Base-by-base conservation (phyloP, 2,329 filamentous ascomycete genomes). In the Paecilomyces dactylethromorphus region DNA sequence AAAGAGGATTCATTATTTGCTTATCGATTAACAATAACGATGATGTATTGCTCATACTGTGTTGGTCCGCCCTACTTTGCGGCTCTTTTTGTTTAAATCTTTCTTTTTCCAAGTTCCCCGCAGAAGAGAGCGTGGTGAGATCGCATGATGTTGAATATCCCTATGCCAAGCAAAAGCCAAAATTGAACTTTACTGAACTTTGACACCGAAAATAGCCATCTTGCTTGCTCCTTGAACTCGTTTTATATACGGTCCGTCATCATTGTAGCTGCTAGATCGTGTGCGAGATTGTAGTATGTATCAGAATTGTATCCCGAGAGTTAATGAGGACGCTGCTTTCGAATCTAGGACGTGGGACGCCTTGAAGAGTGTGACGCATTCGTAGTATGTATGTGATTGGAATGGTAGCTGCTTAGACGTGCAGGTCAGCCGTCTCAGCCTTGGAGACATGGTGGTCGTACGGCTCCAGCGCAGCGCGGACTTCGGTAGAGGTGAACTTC, bases 401-500 rank as follows among this genome's bases (percentile, higher is more conserved):
- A 45, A 45, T 10, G 39, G 18, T 8, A 21, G 18, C 22, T 29
- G 45, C 18, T 67, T 74, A 78, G 59, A 78, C 75, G 58, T 75
- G 67, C 60, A 78, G 70, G 54, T 76, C 67, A 53, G 75, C 70
- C 57, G 73, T 76, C 60, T 73, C 71, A 15, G 66, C 70, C 58
- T 69, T 70, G 59, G 68, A 66, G 56, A 76, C 68, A 49, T 68
- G 63, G 54, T 71, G 64, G 63, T 72, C 73, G 66, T 82, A 84
- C 18, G 77, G 76, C 69, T 70, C 72, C 56, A 84, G 65, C 21
- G 79, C 78, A 57, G 76, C 71, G 56, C 75, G 73, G 11, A 84
- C 78, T 62, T 81, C 79, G 50, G 76, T 79, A 55, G 75, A 73
- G 59, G 78, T 75, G 67, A 84, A 86, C 62, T 75, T 78, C 62